phyloP scores from a whole-genome alignment of 169 alveolate species.

The Eimeria necatrix region DNA sequence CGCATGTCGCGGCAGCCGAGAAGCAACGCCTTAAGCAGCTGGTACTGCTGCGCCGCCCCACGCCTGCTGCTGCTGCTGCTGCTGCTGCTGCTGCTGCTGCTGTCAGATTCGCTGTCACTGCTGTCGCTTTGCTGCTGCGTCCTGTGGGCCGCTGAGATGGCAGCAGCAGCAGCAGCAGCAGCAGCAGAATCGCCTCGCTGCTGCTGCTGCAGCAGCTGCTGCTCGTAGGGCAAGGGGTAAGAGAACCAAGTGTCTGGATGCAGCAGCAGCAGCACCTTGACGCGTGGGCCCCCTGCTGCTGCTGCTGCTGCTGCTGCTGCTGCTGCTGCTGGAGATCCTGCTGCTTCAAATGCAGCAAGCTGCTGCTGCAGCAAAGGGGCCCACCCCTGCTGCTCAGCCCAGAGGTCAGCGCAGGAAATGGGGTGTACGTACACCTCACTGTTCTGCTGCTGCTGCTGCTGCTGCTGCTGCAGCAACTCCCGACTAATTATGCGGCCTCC shows the following conservation, averaged over 20 bases:
- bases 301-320: background rate
- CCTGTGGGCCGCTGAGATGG: background rate
- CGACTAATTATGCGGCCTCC: background rate
- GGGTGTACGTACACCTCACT: background rate
- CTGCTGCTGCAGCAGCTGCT: background rate
- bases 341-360: background rate
- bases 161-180: background rate
- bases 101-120: no score
- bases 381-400: background rate
- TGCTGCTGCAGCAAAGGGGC: background rate
- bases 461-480: no score
- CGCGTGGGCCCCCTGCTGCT: background rate
- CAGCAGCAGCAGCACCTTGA: conserved; percentile 48
- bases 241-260: conserved; percentile 52
- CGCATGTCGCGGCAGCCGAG: background rate
- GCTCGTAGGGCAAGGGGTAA: background rate
- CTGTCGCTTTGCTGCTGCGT: conserved; percentile 3
- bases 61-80: conserved; percentile 1
- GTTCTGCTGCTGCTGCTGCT: background rate
- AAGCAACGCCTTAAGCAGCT: background rate
- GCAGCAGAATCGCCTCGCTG: background rate
- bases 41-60: background rate
- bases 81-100: background rate
- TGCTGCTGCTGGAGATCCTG: background rate
- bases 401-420: background rate